Evolutionary conservation across 306 rosid genomes (phyloP).

Genomic region (Prinsepia uniflora): DNA sequence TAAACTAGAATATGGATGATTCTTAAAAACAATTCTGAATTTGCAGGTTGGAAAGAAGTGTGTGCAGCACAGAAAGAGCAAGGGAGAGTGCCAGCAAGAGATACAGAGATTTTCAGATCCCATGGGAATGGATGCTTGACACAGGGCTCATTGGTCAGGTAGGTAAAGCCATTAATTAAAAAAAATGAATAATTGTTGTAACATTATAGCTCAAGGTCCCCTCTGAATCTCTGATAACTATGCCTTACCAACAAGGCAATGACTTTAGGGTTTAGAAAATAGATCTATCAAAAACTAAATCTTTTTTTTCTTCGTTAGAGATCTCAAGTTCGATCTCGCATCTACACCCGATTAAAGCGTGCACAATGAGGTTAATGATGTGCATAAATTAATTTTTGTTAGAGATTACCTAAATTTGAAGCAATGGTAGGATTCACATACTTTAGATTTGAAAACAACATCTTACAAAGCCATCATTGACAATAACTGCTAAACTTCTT

Average conservation of each 20-base stretch:
- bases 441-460: neutral
- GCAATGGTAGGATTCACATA: neutral
- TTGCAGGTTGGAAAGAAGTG: conserved; percentile 74
- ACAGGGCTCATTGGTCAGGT: conserved; percentile 79
- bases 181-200: neutral
- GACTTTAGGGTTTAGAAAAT: no score
- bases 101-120: conserved; percentile 69
- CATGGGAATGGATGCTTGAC: conserved; percentile 87
- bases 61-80: conserved; percentile 56
- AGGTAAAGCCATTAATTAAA: neutral
- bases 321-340: no score
- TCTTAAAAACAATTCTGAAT: neutral
- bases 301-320: no score
- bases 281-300: no score
- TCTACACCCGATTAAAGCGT: no score
- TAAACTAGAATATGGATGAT: no score
- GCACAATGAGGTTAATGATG: no score
- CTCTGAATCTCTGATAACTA: neutral
- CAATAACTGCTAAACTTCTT: conserved; percentile 2
- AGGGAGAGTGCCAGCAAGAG: conserved; percentile 65
- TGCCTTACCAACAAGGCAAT: neutral
- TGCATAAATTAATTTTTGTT: no score
- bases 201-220: neutral
- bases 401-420: neutral
- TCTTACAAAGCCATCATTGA: neutral